Evolutionary conservation across 305 asterid species (phyloP).

Genomic region (Fraxinus velutina): DNA sequence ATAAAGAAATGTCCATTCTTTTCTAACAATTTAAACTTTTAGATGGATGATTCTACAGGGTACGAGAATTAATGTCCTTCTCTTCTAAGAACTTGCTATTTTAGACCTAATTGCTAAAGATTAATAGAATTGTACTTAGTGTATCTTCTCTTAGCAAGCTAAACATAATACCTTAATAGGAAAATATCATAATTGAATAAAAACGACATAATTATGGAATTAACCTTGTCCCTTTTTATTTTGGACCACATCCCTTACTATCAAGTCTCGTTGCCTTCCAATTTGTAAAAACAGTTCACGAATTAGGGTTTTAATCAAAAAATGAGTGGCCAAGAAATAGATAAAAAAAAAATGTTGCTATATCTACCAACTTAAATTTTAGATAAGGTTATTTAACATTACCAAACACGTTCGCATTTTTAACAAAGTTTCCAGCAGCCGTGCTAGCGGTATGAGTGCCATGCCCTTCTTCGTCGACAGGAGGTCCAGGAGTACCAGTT

Average conservation of each 20-base stretch:
- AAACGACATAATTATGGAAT: background rate
- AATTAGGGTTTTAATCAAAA: background rate
- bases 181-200: background rate
- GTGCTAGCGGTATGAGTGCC: constrained; percentile 57
- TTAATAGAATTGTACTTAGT: background rate
- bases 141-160: background rate
- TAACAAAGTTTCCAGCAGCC: constrained; percentile 42
- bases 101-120: background rate
- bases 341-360: background rate
- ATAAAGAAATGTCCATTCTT: background rate
- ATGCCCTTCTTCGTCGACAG: constrained; percentile 39
- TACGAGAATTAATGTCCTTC: background rate
- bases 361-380: constrained; percentile 13
- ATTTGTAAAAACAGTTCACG: background rate
- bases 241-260: background rate
- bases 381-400: constrained; percentile 24
- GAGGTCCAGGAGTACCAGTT: constrained; percentile 24
- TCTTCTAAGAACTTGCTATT: background rate
- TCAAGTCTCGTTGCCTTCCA: background rate
- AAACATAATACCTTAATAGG: background rate
- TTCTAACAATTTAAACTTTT: background rate
- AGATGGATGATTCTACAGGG: background rate
- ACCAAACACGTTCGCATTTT: constrained; percentile 34
- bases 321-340: background rate
- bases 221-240: background rate